A percentile compares a stretch with the other conserved stretches of the same genome.
Conservation (phyloP, 805 yeast genomes). For the Nakazawaea ambrosiae region DNA sequence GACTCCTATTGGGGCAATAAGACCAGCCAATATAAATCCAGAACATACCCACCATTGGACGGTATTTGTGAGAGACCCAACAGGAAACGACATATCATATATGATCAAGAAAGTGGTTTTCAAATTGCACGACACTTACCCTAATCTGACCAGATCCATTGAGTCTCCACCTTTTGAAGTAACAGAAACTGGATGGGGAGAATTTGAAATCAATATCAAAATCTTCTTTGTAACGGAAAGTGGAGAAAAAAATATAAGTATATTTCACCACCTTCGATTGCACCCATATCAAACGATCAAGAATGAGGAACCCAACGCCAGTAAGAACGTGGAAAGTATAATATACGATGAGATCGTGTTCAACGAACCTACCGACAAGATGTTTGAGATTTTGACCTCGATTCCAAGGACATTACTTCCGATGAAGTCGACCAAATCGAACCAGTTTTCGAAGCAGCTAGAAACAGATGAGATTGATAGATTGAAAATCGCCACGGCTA, state of each 20-base stretch:
- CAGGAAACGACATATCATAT: conserved; percentile 71
- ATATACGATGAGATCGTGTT: conserved; percentile 89
- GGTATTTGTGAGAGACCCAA: conserved; percentile 78
- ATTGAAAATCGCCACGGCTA: conserved; percentile 29
- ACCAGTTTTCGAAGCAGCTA: conserved; percentile 34
- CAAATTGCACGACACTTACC: conserved; percentile 92
- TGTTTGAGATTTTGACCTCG: conserved; percentile 70
- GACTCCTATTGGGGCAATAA: conserved; percentile 48
- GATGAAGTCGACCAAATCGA: conserved; percentile 17
- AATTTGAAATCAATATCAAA: conserved; percentile 86
- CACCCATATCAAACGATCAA: conserved; percentile 63
- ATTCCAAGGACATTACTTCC: conserved; percentile 55
- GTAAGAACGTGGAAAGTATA: conserved; percentile 46
- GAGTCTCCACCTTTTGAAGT: conserved; percentile 92
- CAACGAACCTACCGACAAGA: conserved; percentile 88
- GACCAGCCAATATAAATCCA: conserved; percentile 34
- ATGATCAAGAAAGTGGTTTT: conserved; percentile 87
- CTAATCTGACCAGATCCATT: conserved; percentile 75
- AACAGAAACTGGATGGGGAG: conserved; percentile 99
- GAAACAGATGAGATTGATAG: conserved; percentile 63
- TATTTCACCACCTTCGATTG: conserved; percentile 84
- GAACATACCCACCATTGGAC: conserved; percentile 98
- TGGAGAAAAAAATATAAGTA: conserved; percentile 76
- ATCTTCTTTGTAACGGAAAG: conserved; percentile 83
- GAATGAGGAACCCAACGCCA: conserved; percentile 13